Conservation (phyloP, 371 early-diverging fungal species). For the Gilbertella persicaria region DNA sequence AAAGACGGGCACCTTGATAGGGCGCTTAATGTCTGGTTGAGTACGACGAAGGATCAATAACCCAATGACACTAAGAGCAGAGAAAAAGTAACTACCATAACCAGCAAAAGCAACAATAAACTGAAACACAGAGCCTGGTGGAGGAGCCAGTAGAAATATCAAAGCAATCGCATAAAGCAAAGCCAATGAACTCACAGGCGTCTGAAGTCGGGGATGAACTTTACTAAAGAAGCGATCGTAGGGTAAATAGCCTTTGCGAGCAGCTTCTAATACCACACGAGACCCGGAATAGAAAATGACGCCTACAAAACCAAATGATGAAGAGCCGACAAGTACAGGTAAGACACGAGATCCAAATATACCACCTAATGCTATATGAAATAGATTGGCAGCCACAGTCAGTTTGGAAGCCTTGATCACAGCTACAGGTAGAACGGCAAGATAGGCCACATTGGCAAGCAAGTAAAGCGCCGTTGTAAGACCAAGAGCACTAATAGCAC, state of each 20-base stretch:
- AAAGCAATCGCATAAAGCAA: conserved; percentile 18
- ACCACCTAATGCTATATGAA: conserved; percentile 28
- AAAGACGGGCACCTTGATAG: conserved; percentile 21
- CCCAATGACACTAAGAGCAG: conserved; percentile 22
- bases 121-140: conserved; percentile 26
- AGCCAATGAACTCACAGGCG: conserved; percentile 18
- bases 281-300: conserved; percentile 27
- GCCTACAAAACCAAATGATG: conserved; percentile 29
- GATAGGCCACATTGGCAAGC: conserved; percentile 28
- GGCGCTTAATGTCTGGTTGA: conserved; percentile 22
- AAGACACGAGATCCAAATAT: conserved; percentile 24
- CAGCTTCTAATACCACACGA: conserved; percentile 21
- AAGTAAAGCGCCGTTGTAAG: conserved; percentile 21
- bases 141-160: conserved; percentile 27
- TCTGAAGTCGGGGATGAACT: conserved; percentile 23
- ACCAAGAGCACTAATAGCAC: conserved; percentile 22
- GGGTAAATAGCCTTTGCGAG: conserved; percentile 26
- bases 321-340: conserved; percentile 25
- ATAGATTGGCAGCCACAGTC: conserved; percentile 29
- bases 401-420: conserved; percentile 19
- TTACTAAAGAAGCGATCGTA: conserved; percentile 26
- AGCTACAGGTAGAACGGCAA: conserved; percentile 19
- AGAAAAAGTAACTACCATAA: conserved; percentile 27
- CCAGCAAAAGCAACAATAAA: conserved; percentile 25
- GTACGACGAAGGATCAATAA: conserved; percentile 20